A percentile compares a stretch with the other conserved stretches of the same genome.
Conservation (phyloP, 1,284 basidiomycete genomes). For the Ceratobasidium sp. region DNA sequence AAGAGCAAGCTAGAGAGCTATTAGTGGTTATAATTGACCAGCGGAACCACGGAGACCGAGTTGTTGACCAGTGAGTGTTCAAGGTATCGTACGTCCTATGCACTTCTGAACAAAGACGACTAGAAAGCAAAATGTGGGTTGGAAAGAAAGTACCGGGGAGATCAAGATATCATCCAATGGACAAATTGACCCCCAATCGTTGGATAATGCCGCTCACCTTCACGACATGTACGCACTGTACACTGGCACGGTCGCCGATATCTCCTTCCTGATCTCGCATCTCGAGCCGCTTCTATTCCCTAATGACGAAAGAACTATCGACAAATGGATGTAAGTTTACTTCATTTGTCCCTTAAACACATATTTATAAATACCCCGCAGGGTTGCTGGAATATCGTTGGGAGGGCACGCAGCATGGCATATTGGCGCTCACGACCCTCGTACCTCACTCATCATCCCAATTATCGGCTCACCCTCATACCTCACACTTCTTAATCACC, state of each 20-base stretch:
- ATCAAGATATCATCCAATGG: constrained; percentile 54
- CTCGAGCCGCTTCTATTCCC: constrained; percentile 65
- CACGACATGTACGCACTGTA: constrained; percentile 58
- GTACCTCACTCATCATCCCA: constrained; percentile 63
- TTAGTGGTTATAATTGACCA: constrained; percentile 55
- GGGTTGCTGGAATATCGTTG: constrained; percentile 35
- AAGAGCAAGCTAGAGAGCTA: constrained; percentile 26
- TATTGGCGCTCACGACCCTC: constrained; percentile 56
- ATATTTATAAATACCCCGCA: neutral
- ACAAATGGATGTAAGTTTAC: constrained; percentile 57
- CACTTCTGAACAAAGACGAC: neutral
- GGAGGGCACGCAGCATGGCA: constrained; percentile 50
- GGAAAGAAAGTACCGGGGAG: constrained; percentile 51
- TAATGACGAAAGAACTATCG: constrained; percentile 60
- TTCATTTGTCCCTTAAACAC: neutral
- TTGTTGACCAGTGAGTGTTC: constrained; percentile 50
- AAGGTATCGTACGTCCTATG: neutral
- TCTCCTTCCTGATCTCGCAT: constrained; percentile 64
- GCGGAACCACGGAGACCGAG: constrained; percentile 58
- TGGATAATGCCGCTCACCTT: constrained; percentile 47
- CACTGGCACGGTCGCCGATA: constrained; percentile 62
- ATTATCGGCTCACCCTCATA: constrained; percentile 67
- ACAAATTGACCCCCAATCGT: constrained; percentile 30
- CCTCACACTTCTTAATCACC: constrained; percentile 56
- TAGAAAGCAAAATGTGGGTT: constrained; percentile 55